Base-by-base conservation (phyloP, 805 yeast species). In the Candida stauntonica region DNA sequence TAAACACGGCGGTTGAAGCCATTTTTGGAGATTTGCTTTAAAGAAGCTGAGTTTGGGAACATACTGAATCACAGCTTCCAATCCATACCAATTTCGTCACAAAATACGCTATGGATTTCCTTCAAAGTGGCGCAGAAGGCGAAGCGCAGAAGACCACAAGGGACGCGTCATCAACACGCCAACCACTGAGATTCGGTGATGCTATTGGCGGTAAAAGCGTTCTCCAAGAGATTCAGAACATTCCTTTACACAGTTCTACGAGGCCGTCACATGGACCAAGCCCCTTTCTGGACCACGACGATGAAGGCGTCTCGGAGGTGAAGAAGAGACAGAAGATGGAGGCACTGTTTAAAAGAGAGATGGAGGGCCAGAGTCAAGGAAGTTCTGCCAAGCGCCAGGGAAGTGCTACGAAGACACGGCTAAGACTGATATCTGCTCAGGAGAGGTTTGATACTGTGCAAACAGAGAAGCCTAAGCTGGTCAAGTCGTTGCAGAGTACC, bases 261-360 rank as follows among this genome's bases (percentile, higher is more conserved):
- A 21, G 24, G 24, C 24, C 24, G 24, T 21, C 24, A 11, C 24
- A 21, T 11, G 24, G 24, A 11, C 19, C 40, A 6, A 32, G 31
- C 29, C 58, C 58, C 1, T 54, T 54, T 31, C 20, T 46, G 12
- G 58, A 54, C 28, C 27, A 35, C 5, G 38, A 37, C 4, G 24
- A 21, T 21, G 24, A 21, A 11, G 11, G 9, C 24, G 7, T 11
- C 9, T 7, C 24, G 24, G 24, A 7, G 11, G 11, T 21, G 24
- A 21, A 11, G 13, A 43, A 46, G 35, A 32, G 39, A 27, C 36
- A 49, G 30, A 41, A 35, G 31, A 49, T 47, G 11, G 48, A 36
- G 24, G 46, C 58, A 4, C 57, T 57, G 1, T 42, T 44, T 15
- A 38, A 34, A 24, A 43, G 32, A 26, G 33, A 40, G n/a, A 26